Evolutionary conservation across 306 rosid genomes (phyloP).

Genomic region (Pterocarpus santalinus): DNA sequence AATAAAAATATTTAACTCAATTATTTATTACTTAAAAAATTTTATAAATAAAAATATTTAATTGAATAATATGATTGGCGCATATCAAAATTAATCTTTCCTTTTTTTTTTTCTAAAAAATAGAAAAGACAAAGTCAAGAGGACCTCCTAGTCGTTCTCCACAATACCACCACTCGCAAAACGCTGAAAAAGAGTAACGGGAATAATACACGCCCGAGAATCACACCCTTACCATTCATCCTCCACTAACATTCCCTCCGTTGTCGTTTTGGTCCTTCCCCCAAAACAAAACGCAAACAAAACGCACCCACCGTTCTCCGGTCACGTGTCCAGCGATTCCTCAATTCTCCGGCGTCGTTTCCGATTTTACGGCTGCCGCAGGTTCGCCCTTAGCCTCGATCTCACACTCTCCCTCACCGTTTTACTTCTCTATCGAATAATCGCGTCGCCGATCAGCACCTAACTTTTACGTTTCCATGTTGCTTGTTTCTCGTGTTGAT

Average conservation of each 20-base stretch:
- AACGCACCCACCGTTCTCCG: constrained; percentile 50
- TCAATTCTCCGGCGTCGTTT: constrained; percentile 1
- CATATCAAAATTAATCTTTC: too few relatives aligned
- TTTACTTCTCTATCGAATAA: constrained; percentile 11
- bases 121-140: constrained; percentile 33
- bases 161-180: not conserved
- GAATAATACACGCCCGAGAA: not conserved
- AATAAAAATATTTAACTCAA: too few relatives aligned
- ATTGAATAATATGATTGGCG: too few relatives aligned
- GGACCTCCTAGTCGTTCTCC: constrained; percentile 26
- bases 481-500: not conserved
- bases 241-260: constrained; percentile 8
- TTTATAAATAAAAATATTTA: too few relatives aligned
- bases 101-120: not conserved
- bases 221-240: not conserved
- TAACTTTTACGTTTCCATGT: not conserved
- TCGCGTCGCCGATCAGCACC: constrained; percentile 25
- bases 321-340: constrained; percentile 45
- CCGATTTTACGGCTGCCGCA: constrained; percentile 39
- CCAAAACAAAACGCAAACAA: constrained; percentile 41
- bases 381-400: constrained; percentile 29
- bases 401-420: not conserved
- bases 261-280: constrained; percentile 50
- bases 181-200: not conserved
- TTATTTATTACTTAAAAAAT: too few relatives aligned